Evolutionary conservation across 2,329 filamentous ascomycete genomes (phyloP).

Genomic region (Coniochaeta prunicola): DNA sequence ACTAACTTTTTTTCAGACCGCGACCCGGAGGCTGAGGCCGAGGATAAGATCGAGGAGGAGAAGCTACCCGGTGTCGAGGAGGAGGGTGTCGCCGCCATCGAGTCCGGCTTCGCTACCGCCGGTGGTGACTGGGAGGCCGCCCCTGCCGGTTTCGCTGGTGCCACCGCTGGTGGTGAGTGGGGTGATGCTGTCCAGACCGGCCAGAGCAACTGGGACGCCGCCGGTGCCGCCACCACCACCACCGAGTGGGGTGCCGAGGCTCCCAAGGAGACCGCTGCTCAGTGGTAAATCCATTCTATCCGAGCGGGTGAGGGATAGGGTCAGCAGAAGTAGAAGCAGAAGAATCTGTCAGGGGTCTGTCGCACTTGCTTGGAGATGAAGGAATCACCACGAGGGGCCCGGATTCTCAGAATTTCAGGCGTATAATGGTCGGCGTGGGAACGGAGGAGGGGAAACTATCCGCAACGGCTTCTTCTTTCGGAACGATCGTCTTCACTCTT

Average conservation of each 20-base stretch:
- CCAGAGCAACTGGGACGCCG: slow-evolving; percentile 44
- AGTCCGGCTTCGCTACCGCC: slow-evolving; percentile 64
- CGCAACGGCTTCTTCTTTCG: neutral
- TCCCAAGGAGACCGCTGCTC: slow-evolving; percentile 36
- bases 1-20: slow-evolving; percentile 55
- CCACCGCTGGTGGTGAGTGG: slow-evolving; percentile 47
- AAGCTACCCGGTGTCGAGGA: slow-evolving; percentile 83
- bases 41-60: slow-evolving; percentile 94
- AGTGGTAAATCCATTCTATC: slow-evolving; percentile 35
- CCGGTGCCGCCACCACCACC: slow-evolving; percentile 54
- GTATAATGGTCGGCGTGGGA: neutral
- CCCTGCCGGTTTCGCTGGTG: slow-evolving; percentile 62
- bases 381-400: slow-evolving; percentile 5
- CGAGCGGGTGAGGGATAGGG: slow-evolving; percentile 4
- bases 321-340: slow-evolving; percentile 7
- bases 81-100: slow-evolving; percentile 70
- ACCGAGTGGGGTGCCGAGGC: slow-evolving; percentile 46
- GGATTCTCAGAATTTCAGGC: slow-evolving; percentile 9
- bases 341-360: neutral
- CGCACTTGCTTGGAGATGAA: slow-evolving; percentile 1
- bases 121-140: slow-evolving; percentile 80
- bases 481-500: neutral
- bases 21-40: slow-evolving; percentile 98
- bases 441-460: neutral
- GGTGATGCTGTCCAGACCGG: slow-evolving; percentile 43